Conservation (phyloP, 2,329 filamentous ascomycete genomes). For the Dendryphion nanum region DNA sequence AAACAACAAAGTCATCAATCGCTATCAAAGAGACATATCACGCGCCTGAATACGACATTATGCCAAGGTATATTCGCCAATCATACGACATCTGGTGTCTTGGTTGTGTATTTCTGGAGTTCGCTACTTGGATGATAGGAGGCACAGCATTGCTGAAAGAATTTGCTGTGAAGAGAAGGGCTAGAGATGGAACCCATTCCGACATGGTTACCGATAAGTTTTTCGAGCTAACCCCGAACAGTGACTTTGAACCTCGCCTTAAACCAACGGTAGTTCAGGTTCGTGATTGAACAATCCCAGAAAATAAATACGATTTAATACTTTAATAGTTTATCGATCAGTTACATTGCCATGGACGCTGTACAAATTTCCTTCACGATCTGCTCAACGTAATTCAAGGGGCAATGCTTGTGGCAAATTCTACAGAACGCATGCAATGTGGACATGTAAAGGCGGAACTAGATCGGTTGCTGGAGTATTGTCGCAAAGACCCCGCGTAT, state of each 20-base stretch:
- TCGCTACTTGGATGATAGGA: slow-evolving; percentile 21
- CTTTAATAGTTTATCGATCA: slow-evolving; percentile 2
- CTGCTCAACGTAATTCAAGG: slow-evolving; percentile 10
- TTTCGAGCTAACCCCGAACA: slow-evolving; percentile 1
- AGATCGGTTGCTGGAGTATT: background rate
- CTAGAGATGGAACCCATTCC: slow-evolving; percentile 1
- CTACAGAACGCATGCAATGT: slow-evolving; percentile 5
- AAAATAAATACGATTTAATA: background rate
- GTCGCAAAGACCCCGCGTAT: slow-evolving; percentile 1
- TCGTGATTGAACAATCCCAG: background rate
- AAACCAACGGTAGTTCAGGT: slow-evolving; percentile 4
- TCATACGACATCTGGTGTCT: slow-evolving; percentile 37
- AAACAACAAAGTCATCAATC: background rate
- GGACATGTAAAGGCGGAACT: background rate
- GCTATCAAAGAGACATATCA: slow-evolving; percentile 28
- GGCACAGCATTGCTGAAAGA: slow-evolving; percentile 2
- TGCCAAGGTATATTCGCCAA: slow-evolving; percentile 19
- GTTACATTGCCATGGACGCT: slow-evolving; percentile 4
- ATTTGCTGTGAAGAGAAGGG: background rate
- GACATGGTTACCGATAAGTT: slow-evolving; percentile 1
- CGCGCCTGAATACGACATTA: slow-evolving; percentile 38
- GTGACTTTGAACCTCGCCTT: background rate
- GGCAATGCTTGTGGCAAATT: slow-evolving; percentile 10
- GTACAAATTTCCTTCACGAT: slow-evolving; percentile 10
- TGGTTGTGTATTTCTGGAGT: slow-evolving; percentile 30